Conservation (phyloP, 805 yeast species). For the Ogataea ramenticola region DNA sequence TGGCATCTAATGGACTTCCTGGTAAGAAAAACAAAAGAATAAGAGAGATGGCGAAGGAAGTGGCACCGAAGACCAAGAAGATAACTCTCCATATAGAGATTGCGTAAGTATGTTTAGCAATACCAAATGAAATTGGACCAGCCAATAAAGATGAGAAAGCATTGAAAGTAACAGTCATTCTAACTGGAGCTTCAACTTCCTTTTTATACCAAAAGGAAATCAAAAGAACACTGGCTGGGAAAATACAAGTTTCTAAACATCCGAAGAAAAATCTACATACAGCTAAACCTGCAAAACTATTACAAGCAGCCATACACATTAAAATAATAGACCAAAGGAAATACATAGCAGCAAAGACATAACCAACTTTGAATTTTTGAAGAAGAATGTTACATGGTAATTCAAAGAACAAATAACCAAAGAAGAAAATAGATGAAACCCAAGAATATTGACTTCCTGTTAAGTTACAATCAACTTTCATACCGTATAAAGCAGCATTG, state of each 20-base stretch:
- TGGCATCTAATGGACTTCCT: conserved; percentile 35
- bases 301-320: conserved; percentile 38
- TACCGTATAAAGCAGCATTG: conserved; percentile 49
- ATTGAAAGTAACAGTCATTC: conserved; percentile 28
- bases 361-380: conserved; percentile 51
- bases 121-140: conserved; percentile 18
- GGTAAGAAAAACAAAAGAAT: conserved; percentile 23
- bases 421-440: conserved; percentile 27
- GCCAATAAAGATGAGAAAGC: conserved; percentile 16
- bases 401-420: conserved; percentile 53
- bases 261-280: conserved; percentile 38
- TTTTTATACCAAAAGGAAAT: conserved; percentile 23
- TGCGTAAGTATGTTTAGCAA: conserved; percentile 27
- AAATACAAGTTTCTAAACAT: conserved; percentile 35
- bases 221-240: conserved; percentile 23
- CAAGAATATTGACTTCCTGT: conserved; percentile 28
- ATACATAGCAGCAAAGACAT: conserved; percentile 37
- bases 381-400: conserved; percentile 21
- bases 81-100: conserved; percentile 35
- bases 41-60: conserved; percentile 29
- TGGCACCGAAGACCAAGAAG: conserved; percentile 33
- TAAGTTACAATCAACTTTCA: conserved; percentile 41
- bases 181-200: conserved; percentile 14
- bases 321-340: conserved; percentile 54
- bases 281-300: conserved; percentile 32